Evolutionary conservation across 495 filamentous ascomycete genomes (phyloP).

Genomic region (Hypoxylon perforatum): DNA sequence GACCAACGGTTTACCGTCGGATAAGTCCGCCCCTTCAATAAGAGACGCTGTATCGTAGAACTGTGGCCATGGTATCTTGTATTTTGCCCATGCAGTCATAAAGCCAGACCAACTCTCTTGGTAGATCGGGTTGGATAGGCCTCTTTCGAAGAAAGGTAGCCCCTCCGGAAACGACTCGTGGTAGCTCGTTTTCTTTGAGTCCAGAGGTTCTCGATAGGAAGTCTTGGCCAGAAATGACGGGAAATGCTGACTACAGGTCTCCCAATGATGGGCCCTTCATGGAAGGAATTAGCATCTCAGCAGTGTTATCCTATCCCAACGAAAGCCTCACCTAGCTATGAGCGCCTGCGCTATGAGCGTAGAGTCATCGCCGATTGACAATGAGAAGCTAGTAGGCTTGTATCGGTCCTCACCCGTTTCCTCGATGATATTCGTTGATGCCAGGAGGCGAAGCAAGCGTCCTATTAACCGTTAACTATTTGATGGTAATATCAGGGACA

Average conservation of each 20-base stretch:
- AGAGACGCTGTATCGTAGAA: conserved; percentile 41
- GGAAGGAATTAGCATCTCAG: background rate
- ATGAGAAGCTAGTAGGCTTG: conserved; percentile 31
- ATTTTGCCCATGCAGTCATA: conserved; percentile 33
- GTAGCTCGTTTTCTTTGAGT: conserved; percentile 33
- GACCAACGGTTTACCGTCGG: conserved; percentile 39
- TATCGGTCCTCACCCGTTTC: conserved; percentile 42
- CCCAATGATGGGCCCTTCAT: conserved; percentile 34
- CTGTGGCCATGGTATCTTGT: conserved; percentile 40
- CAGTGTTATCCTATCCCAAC: background rate
- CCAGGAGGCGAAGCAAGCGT: conserved; percentile 36
- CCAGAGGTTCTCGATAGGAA: conserved; percentile 34
- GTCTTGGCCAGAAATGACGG: conserved; percentile 39
- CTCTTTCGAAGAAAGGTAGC: conserved; percentile 37
- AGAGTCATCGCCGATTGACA: conserved; percentile 30
- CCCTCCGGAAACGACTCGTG: conserved; percentile 28
- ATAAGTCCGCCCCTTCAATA: conserved; percentile 37
- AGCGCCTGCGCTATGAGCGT: conserved; percentile 4
- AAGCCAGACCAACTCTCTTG: conserved; percentile 33
- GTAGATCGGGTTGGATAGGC: conserved; percentile 16
- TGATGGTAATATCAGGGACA: background rate
- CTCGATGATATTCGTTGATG: conserved; percentile 33
- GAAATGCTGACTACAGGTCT: conserved; percentile 9
- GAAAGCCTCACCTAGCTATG: conserved; percentile 13
- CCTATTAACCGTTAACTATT: conserved; percentile 16